Base-by-base conservation (phyloP, 345 rosid genomes). In the Viola odorata region DNA sequence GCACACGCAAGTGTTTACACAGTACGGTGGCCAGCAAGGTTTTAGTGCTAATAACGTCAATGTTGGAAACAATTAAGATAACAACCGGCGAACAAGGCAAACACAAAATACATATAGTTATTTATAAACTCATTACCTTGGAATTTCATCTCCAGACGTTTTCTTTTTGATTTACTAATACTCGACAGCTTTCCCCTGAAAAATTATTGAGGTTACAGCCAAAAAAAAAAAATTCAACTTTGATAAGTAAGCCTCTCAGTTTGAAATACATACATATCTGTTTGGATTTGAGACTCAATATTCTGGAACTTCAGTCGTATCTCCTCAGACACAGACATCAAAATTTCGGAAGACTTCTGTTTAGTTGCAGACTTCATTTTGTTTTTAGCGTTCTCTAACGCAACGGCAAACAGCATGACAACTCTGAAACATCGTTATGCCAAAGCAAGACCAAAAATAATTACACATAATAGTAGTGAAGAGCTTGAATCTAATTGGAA, bases 291-390 rank as follows among this genome's bases (percentile, higher is more conserved):
- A 53, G 85, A 80, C 77, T 84, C 78, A 57, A 83, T 72, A 73
- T 73, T 78, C 82, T 76, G 82, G 79, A 95, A 54, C 80, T 81
- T 84, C 42, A 53, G 55, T 51, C 77, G 74, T 67, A 91, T 86
- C 55, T 80, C 84, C 78, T 83, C 83, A 37, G 91, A 85, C 66
- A 80, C 81, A 53, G 96, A 86, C 67, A 67, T 74, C 74, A 88
- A 74, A 70, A 95, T 88, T 58, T 85, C 88, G 1, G 86, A 80
- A 45, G 91, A 86, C 72, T 85, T 91, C 80, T 78, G 84, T 69
- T 51, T 71, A 44, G 90, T 85, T 55, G 84, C 84, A 56, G 77
- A 57, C 67, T 78, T 82, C 80, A 88, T 67, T 72, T 95, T 95
- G 61, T 62, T 75, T 75, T 79, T 86, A 55, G 75, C 83, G 66